These are phyloP conservation scores for Ceratocystis cubensis DNA, from an alignment of 2,329 filamentous ascomycete genomes.

Conservation along the genomic window DNA sequence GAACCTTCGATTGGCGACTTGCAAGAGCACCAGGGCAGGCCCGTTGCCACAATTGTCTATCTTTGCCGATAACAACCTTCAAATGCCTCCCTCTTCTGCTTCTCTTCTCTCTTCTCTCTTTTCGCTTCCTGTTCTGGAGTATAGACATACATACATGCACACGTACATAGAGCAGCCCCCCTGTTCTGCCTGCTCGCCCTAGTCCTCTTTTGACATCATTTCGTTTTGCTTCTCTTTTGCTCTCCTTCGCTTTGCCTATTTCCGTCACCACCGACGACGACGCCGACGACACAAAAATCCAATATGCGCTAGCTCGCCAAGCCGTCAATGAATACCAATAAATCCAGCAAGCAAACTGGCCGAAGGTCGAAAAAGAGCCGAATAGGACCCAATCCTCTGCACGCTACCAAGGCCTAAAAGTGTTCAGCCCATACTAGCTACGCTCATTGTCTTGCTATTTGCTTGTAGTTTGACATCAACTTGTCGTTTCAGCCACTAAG, in stretches of 20 bases:
- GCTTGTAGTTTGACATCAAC: background rate
- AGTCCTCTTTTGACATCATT: background rate
- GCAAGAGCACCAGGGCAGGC: background rate
- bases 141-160: background rate
- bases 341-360: background rate
- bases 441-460: background rate
- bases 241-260: background rate
- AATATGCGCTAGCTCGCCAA: background rate
- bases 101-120: background rate
- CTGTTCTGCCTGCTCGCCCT: background rate
- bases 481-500: constrained; percentile 3
- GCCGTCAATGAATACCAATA: background rate
- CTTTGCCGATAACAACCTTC: background rate
- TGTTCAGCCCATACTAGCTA: background rate
- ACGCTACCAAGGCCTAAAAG: background rate
- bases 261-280: background rate
- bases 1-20: background rate
- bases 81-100: background rate
- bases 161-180: background rate
- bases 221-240: background rate
- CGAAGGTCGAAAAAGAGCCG: background rate
- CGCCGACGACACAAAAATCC: background rate
- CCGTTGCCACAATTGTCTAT: background rate
- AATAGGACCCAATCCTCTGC: background rate
- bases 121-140: background rate